Conservation (phyloP, 352 stramenopile species). For the Phytophthora kernoviae region DNA sequence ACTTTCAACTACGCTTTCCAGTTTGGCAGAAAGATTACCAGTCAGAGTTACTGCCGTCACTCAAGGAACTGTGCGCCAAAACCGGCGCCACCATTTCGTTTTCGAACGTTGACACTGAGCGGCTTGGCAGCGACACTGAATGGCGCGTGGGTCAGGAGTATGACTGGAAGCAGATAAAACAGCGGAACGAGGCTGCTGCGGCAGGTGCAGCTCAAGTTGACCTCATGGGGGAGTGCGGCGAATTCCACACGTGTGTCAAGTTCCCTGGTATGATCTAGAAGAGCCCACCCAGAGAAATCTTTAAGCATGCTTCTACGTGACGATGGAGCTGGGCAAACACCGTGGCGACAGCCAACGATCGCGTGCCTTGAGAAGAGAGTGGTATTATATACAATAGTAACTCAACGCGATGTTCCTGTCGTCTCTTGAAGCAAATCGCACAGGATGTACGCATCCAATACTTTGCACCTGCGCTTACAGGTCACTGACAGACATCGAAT, state of each 20-base stretch:
- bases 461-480: too few relatives aligned
- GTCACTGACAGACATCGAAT: too few relatives aligned
- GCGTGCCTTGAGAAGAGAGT: too few relatives aligned
- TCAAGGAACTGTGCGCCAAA: constrained; percentile 54
- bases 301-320: background rate
- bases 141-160: constrained; percentile 51
- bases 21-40: constrained; percentile 76
- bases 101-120: constrained; percentile 55
- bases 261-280: constrained; percentile 63
- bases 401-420: too few relatives aligned
- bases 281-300: background rate
- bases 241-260: constrained; percentile 90
- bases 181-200: constrained; percentile 28
- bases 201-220: constrained; percentile 38
- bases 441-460: too few relatives aligned
- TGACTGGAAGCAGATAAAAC: constrained; percentile 31
- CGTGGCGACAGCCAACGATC: too few relatives aligned
- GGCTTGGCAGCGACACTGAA: constrained; percentile 23
- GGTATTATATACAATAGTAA: too few relatives aligned
- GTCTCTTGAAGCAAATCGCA: too few relatives aligned
- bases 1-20: constrained; percentile 73
- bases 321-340: too few relatives aligned
- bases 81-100: constrained; percentile 51
- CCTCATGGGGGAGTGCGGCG: constrained; percentile 87
- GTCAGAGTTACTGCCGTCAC: constrained; percentile 64